Conservation (phyloP, 2,329 filamentous ascomycete genomes). For the Sclerotinia minor region DNA sequence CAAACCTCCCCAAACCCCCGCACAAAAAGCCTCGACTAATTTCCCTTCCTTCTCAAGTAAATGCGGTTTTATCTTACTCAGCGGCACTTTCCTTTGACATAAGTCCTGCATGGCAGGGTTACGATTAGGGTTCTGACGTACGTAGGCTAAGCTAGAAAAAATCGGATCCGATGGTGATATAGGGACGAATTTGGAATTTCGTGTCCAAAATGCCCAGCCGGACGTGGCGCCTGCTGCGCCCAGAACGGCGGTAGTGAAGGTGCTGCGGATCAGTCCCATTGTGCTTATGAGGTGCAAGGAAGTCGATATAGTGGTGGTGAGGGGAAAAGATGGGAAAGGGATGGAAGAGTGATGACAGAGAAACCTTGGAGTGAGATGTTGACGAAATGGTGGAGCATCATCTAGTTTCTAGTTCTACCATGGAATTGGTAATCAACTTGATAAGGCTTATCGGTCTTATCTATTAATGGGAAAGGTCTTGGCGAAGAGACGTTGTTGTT, state of each 20-base stretch:
- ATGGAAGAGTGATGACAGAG: background rate
- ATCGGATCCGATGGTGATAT: conserved; percentile 60
- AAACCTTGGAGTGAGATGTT: background rate
- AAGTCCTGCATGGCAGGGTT: conserved; percentile 66
- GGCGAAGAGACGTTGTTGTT: no score
- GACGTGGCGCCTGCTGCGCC: conserved; percentile 31
- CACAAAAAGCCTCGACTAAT: conserved; percentile 45
- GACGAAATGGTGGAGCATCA: conserved; percentile 12
- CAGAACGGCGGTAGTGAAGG: conserved; percentile 31
- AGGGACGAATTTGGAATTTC: conserved; percentile 49
- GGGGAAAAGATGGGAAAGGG: background rate
- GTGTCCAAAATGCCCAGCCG: conserved; percentile 33
- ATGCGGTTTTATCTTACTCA: conserved; percentile 64
- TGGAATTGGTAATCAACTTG: background rate
- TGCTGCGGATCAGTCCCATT: conserved; percentile 33
- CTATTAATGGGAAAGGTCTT: background rate
- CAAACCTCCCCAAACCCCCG: conserved; percentile 39
- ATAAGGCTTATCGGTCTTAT: conserved; percentile 10
- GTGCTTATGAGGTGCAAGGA: background rate
- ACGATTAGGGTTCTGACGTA: conserved; percentile 59
- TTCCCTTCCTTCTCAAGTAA: conserved; percentile 67
- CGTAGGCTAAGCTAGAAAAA: conserved; percentile 58
- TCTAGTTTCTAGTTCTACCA: no score
- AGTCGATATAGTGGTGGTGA: background rate
- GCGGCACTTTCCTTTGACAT: conserved; percentile 61